Conservation (phyloP, 2,329 filamentous ascomycete species). For the Aaosphaeria arxii region DNA sequence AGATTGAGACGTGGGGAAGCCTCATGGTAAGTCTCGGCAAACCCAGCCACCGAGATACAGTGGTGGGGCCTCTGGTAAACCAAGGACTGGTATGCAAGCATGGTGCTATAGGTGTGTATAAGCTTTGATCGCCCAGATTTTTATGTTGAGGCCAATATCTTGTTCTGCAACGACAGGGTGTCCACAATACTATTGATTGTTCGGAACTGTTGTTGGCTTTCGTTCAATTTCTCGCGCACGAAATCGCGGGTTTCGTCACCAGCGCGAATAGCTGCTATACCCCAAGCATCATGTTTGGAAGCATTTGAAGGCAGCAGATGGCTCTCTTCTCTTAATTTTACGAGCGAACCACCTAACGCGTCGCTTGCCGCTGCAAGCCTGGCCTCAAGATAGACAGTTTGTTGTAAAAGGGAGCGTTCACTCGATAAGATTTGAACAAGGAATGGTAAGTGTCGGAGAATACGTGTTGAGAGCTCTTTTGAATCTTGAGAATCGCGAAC, state of each 20-base stretch:
- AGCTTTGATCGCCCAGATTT: not conserved
- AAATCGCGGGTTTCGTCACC: constrained; percentile 15
- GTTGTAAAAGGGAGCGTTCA: constrained; percentile 31
- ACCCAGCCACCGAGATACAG: no score
- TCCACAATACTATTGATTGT: constrained; percentile 24
- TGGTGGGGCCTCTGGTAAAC: no score
- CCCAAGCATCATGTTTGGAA: constrained; percentile 24
- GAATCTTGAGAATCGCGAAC: no score
- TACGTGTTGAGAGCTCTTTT: constrained; percentile 6
- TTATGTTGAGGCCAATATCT: constrained; percentile 5
- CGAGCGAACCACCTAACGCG: constrained; percentile 24
- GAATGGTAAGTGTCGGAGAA: constrained; percentile 29
- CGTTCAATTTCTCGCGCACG: constrained; percentile 16
- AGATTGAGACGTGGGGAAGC: no score
- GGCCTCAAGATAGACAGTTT: constrained; percentile 30
- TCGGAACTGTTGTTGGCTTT: constrained; percentile 19
- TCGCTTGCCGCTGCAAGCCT: constrained; percentile 29
- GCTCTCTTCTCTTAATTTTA: constrained; percentile 37
- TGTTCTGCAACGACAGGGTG: constrained; percentile 26
- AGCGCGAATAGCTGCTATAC: constrained; percentile 17
- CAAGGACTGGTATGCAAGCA: no score
- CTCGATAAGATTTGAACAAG: constrained; percentile 20
- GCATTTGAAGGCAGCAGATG: constrained; percentile 34
- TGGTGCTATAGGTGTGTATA: no score
- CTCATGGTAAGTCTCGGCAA: no score